phyloP scores from a whole-genome alignment of 192 early-diverging fungal genomes.

The Helicostylum pulchrum region DNA sequence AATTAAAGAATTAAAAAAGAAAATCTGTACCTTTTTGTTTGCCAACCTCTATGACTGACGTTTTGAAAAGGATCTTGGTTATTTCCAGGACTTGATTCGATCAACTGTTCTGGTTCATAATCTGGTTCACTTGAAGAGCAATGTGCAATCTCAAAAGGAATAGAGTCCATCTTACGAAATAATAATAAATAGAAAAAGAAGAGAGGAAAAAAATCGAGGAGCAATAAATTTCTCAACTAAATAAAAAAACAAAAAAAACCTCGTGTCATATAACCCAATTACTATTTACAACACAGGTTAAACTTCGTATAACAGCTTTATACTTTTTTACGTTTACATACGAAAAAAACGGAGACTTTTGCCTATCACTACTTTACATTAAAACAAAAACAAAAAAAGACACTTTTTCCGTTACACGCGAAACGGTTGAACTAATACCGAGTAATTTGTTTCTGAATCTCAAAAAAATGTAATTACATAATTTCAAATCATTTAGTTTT shows the following conservation, averaged over 20 bases:
- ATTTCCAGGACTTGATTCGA: slow-evolving; percentile 16
- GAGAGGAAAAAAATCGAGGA: not conserved
- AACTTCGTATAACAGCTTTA: too few relatives aligned
- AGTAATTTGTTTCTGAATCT: too few relatives aligned
- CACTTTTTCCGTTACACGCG: too few relatives aligned
- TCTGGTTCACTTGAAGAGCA: slow-evolving; percentile 40
- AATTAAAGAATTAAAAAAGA: too few relatives aligned
- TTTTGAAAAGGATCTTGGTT: slow-evolving; percentile 7
- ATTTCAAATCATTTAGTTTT: too few relatives aligned
- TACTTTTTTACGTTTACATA: too few relatives aligned
- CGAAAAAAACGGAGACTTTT: too few relatives aligned
- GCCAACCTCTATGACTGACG: slow-evolving; percentile 46
- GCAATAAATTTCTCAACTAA: not conserved
- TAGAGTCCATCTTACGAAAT: not conserved
- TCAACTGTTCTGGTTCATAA: slow-evolving; percentile 39
- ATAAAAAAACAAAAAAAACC: slow-evolving; percentile 9
- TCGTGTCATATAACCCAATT: slow-evolving; percentile 2
- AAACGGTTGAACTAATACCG: too few relatives aligned
- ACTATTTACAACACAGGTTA: not conserved
- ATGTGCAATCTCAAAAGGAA: slow-evolving; percentile 28
- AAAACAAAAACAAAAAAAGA: too few relatives aligned
- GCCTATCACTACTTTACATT: too few relatives aligned
- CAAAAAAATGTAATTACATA: too few relatives aligned
- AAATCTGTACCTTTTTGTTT: slow-evolving; percentile 41
- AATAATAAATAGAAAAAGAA: slow-evolving; percentile 1